phyloP scores from a whole-genome alignment of 176 grass and related monocot species.

The Bonia amplexicaulis region DNA sequence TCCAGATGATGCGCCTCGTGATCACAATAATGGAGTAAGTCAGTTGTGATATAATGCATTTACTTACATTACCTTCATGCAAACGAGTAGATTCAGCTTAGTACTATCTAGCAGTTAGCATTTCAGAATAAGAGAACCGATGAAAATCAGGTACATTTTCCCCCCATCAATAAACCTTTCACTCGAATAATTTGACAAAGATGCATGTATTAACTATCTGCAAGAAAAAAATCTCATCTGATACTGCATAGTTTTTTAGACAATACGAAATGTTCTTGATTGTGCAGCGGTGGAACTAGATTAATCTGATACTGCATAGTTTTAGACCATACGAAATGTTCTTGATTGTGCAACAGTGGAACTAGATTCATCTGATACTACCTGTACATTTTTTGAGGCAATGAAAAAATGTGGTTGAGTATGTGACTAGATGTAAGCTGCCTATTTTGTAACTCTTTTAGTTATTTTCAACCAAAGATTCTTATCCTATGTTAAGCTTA shows the following conservation, averaged over 20 bases:
- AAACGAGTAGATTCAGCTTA: neutral
- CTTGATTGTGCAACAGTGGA: neutral
- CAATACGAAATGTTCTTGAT: neutral
- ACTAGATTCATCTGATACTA: neutral
- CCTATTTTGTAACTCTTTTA: neutral
- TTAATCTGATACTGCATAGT: neutral
- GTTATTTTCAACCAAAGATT: neutral
- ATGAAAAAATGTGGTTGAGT: neutral
- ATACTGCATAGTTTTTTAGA: neutral
- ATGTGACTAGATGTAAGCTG: neutral
- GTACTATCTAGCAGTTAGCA: neutral
- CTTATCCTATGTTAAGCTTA: neutral
- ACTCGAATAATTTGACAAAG: neutral
- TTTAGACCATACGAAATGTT: neutral
- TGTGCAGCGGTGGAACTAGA: neutral
- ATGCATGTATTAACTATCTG: neutral
- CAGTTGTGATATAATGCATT: neutral
- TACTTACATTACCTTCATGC: neutral
- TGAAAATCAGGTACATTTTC: neutral
- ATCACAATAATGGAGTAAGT: slow-evolving; percentile 48
- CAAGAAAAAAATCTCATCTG: neutral
- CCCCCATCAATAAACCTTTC: neutral
- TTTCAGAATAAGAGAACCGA: neutral
- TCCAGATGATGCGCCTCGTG: neutral
- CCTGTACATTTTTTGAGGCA: neutral